A percentile compares a stretch with the other conserved stretches of the same genome.
Conservation (phyloP, 1,284 basidiomycete species). For the Microbotryum scabiosae region DNA sequence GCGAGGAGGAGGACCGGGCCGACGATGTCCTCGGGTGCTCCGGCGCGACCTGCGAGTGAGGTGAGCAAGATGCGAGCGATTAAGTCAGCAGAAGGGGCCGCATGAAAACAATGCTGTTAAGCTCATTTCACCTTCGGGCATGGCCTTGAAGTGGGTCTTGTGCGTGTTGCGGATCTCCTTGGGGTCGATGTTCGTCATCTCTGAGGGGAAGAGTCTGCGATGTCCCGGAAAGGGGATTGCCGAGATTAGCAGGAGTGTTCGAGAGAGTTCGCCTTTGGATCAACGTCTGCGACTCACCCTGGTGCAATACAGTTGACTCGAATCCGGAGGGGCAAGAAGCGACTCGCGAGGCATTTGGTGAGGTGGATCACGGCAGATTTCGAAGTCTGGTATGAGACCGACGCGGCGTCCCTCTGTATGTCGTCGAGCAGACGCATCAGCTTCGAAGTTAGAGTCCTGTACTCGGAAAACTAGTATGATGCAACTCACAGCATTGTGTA, state of each 20-base stretch:
- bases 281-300: not conserved
- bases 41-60: slow-evolving; percentile 2
- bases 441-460: too few species aligned
- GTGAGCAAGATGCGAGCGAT: not conserved
- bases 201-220: slow-evolving; percentile 5
- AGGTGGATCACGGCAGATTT: slow-evolving; percentile 5
- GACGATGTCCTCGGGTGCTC: slow-evolving; percentile 3
- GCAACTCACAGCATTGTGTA: not conserved
- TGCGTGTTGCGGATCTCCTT: not conserved
- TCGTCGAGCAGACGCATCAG: too few species aligned
- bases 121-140: slow-evolving; percentile 16
- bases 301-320: slow-evolving; percentile 9
- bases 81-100: not conserved
- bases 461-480: too few species aligned
- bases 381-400: slow-evolving; percentile 5
- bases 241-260: not conserved
- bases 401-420: not conserved
- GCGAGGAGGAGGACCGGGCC: slow-evolving; percentile 6
- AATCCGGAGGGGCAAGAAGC: slow-evolving; percentile 3
- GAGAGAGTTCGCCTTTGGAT: too few species aligned
- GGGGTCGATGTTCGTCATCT: slow-evolving; percentile 7
- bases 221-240: too few species aligned
- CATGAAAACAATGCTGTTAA: too few species aligned
- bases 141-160: slow-evolving; percentile 3
- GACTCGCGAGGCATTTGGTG: slow-evolving; percentile 5